Conservation (phyloP, 2,329 filamentous ascomycete species). For the Exophiala mesophila region DNA sequence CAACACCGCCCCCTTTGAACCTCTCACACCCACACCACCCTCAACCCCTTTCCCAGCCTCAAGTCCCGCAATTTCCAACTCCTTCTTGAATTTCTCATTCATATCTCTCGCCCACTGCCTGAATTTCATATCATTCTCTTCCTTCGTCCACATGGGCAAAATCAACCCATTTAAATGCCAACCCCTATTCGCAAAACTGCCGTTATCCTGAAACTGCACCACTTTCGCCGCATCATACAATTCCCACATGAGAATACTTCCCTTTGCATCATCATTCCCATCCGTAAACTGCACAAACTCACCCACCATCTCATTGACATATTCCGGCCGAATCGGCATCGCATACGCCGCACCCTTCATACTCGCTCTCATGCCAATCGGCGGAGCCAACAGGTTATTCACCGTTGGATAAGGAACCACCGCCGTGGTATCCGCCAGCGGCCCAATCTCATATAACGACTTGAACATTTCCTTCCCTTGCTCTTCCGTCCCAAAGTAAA, state of each 20-base stretch:
- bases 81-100: slow-evolving; percentile 28
- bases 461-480: slow-evolving; percentile 36
- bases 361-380: slow-evolving; percentile 36
- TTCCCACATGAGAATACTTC: slow-evolving; percentile 39
- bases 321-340: slow-evolving; percentile 36
- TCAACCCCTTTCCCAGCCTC: slow-evolving; percentile 14
- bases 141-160: slow-evolving; percentile 39
- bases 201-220: slow-evolving; percentile 34
- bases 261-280: slow-evolving; percentile 28
- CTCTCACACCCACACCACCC: slow-evolving; percentile 9
- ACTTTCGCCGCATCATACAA: slow-evolving; percentile 40
- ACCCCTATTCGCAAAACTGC: slow-evolving; percentile 45
- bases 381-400: slow-evolving; percentile 38
- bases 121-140: slow-evolving; percentile 34
- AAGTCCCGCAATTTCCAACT: slow-evolving; percentile 19
- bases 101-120: slow-evolving; percentile 38
- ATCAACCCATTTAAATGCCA: slow-evolving; percentile 43
- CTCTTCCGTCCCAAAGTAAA: slow-evolving; percentile 36
- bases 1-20: slow-evolving; percentile 20
- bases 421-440: slow-evolving; percentile 35
- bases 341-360: slow-evolving; percentile 45
- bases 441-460: slow-evolving; percentile 35
- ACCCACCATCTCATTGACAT: slow-evolving; percentile 32
- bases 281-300: slow-evolving; percentile 31
- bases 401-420: slow-evolving; percentile 40